These are phyloP conservation scores for Kluyveromyces starmeri DNA, from an alignment of 805 yeast species.

Conservation along the genomic window DNA sequence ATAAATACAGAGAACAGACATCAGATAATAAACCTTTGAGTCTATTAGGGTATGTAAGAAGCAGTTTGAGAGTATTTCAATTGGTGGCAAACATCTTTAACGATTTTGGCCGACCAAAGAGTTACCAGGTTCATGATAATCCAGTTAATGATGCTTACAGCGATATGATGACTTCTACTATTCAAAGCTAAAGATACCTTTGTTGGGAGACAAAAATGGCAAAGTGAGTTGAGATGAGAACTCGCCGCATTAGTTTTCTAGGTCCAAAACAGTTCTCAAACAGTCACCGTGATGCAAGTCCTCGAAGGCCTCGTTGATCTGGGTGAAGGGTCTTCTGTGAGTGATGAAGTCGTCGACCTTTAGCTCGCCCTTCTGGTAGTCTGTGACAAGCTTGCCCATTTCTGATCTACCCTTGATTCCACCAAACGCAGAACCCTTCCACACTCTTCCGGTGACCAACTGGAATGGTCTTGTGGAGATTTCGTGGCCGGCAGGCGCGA, in stretches of 20 bases:
- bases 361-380: constrained; percentile 69
- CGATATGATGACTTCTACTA: too few species aligned
- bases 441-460: constrained; percentile 95
- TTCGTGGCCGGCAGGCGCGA: constrained; percentile 97
- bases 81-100: too few species aligned
- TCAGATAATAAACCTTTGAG: too few species aligned
- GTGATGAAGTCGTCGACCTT: constrained; percentile 95
- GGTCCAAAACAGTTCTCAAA: constrained; percentile 78
- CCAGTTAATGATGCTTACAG: too few species aligned
- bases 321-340: constrained; percentile 68
- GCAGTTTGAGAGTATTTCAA: too few species aligned
- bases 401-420: constrained; percentile 97
- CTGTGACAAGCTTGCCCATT: constrained; percentile 82
- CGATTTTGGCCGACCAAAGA: too few species aligned
- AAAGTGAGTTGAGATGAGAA: too few species aligned
- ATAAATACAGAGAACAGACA: too few species aligned
- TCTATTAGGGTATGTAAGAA: too few species aligned
- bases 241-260: constrained; percentile 25
- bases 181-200: too few species aligned
- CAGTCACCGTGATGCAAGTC: constrained; percentile 93
- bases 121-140: too few species aligned
- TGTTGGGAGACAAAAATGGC: too few species aligned
- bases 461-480: constrained; percentile 97
- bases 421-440: constrained; percentile 99
- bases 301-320: constrained; percentile 83